Evolutionary conservation across 2,329 filamentous ascomycete genomes (phyloP).

Genomic region (Ophiosphaerella korrae): DNA sequence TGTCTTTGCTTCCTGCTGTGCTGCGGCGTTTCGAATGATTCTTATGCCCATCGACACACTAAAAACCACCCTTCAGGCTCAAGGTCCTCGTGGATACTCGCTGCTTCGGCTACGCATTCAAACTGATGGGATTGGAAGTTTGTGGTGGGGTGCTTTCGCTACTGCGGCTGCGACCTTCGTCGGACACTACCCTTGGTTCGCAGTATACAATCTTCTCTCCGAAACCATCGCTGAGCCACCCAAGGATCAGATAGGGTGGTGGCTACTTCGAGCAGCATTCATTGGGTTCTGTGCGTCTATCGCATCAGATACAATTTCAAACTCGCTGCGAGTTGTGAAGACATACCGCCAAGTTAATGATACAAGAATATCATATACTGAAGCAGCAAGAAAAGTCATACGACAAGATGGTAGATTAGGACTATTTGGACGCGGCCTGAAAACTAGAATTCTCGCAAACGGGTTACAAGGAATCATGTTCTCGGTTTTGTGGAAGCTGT

Average conservation of each 20-base stretch:
- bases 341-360: slow-evolving; percentile 40
- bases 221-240: slow-evolving; percentile 27
- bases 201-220: slow-evolving; percentile 33
- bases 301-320: slow-evolving; percentile 34
- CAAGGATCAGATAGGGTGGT: slow-evolving; percentile 24
- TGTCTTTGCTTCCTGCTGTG: slow-evolving; percentile 33
- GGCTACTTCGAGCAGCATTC: slow-evolving; percentile 33
- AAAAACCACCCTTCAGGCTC: slow-evolving; percentile 35
- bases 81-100: slow-evolving; percentile 27
- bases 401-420: slow-evolving; percentile 30
- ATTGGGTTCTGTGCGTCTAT: slow-evolving; percentile 39
- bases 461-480: slow-evolving; percentile 37
- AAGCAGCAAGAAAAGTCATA: slow-evolving; percentile 31
- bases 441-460: slow-evolving; percentile 38
- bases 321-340: slow-evolving; percentile 35
- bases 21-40: slow-evolving; percentile 33
- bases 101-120: slow-evolving; percentile 31
- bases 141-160: slow-evolving; percentile 40
- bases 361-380: slow-evolving; percentile 30
- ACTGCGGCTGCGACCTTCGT: slow-evolving; percentile 39
- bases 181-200: slow-evolving; percentile 39
- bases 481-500: slow-evolving; percentile 38
- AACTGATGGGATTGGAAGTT: slow-evolving; percentile 30
- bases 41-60: slow-evolving; percentile 37
- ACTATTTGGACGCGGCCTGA: slow-evolving; percentile 33